phyloP scores from a whole-genome alignment of 352 stramenopile species.

The Phytophthora citrophthora region DNA sequence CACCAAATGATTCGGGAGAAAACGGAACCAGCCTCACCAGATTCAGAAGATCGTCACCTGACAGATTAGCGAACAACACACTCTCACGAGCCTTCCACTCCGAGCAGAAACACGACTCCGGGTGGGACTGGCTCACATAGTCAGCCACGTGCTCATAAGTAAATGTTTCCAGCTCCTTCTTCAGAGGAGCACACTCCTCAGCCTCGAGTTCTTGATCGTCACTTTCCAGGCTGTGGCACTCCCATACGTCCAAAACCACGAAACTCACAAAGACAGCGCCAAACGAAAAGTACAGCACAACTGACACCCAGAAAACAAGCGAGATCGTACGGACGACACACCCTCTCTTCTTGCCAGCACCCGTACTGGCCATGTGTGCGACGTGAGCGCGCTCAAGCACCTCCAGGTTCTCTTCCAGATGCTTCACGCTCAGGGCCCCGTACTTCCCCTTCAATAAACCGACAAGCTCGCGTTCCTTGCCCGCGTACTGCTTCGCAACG shows the following conservation, averaged over 20 bases:
- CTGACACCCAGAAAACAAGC: slow-evolving; percentile 38
- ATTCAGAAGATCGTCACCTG: slow-evolving; percentile 23
- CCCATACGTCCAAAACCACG: slow-evolving; percentile 42
- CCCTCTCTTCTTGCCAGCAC: slow-evolving; percentile 29
- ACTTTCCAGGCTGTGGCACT: slow-evolving; percentile 29
- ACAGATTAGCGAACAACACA: slow-evolving; percentile 32
- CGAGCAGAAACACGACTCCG: slow-evolving; percentile 46
- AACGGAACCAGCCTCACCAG: slow-evolving; percentile 49
- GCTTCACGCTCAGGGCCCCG: slow-evolving; percentile 76
- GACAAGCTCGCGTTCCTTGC: slow-evolving; percentile 74
- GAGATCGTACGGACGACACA: slow-evolving; percentile 38
- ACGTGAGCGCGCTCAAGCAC: slow-evolving; percentile 37
- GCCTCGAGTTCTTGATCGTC: slow-evolving; percentile 31
- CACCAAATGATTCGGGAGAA: slow-evolving; percentile 44
- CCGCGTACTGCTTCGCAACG: slow-evolving; percentile 63
- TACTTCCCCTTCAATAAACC: slow-evolving; percentile 72
- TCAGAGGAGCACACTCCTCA: slow-evolving; percentile 33
- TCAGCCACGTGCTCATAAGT: slow-evolving; percentile 32
- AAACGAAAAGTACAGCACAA: slow-evolving; percentile 38
- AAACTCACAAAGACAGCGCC: slow-evolving; percentile 41
- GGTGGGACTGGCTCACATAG: slow-evolving; percentile 39
- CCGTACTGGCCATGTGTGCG: slow-evolving; percentile 7
- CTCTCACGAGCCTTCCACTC: slow-evolving; percentile 54
- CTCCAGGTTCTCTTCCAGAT: slow-evolving; percentile 63
- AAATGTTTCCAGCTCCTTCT: slow-evolving; percentile 43